These are phyloP conservation scores for Tuber calosporum DNA, from an alignment of 495 filamentous ascomycete species.

Conservation along the genomic window DNA sequence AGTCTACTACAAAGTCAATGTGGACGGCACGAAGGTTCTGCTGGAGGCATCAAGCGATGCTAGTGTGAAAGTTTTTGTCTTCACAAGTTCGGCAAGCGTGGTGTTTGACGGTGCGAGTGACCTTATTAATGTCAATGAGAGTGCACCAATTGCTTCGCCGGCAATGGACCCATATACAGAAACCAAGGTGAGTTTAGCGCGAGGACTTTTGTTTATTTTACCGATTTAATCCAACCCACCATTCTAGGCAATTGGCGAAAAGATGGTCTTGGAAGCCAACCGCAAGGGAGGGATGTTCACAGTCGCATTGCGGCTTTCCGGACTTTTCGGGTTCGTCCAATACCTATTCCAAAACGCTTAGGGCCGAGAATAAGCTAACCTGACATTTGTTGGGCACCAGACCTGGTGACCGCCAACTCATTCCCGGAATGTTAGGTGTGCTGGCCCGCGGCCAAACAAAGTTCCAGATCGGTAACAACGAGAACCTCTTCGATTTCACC, in stretches of 20 bases:
- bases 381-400: slow-evolving; percentile 10
- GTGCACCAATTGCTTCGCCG: slow-evolving; percentile 64
- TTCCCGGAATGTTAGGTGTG: slow-evolving; percentile 59
- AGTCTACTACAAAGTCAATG: slow-evolving; percentile 78
- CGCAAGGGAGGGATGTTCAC: slow-evolving; percentile 65
- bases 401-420: slow-evolving; percentile 58
- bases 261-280: slow-evolving; percentile 77
- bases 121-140: slow-evolving; percentile 83
- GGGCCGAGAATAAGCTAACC: slow-evolving; percentile 38
- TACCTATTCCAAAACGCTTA: not conserved
- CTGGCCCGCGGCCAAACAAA: slow-evolving; percentile 58
- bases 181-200: slow-evolving; percentile 57
- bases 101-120: slow-evolving; percentile 74
- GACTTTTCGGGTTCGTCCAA: slow-evolving; percentile 64
- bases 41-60: slow-evolving; percentile 66
- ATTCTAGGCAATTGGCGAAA: slow-evolving; percentile 74
- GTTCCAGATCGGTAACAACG: slow-evolving; percentile 80
- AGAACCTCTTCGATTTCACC: slow-evolving; percentile 81
- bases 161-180: slow-evolving; percentile 90
- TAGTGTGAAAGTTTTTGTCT: slow-evolving; percentile 84
- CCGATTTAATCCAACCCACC: slow-evolving; percentile 10
- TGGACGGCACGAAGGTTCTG: slow-evolving; percentile 74
- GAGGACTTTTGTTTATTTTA: slow-evolving; percentile 5
- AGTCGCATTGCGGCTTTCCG: slow-evolving; percentile 72
- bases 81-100: slow-evolving; percentile 85